phyloP scores from a whole-genome alignment of 768 basidiomycete species.

The Mycena galericulata region DNA sequence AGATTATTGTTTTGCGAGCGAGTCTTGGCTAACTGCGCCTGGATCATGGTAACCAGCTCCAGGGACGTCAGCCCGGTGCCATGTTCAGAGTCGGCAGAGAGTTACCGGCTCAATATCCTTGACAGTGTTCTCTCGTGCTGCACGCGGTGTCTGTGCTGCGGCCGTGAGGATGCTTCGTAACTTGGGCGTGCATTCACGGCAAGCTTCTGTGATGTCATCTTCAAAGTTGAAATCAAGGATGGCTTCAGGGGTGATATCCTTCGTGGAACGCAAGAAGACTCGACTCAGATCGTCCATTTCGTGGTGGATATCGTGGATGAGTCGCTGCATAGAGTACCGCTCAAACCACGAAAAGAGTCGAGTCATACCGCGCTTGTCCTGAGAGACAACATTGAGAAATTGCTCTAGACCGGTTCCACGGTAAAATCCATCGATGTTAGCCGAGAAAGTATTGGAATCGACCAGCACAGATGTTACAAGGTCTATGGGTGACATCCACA shows the following conservation, averaged over 20 bases:
- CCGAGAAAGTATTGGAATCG: background rate
- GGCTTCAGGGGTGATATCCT: background rate
- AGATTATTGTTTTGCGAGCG: constrained; percentile 16
- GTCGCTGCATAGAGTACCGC: background rate
- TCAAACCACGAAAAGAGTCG: background rate
- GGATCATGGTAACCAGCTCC: constrained; percentile 13
- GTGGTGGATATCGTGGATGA: background rate
- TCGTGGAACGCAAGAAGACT: background rate
- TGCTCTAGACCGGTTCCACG: background rate
- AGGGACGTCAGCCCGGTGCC: background rate
- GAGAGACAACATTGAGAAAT: background rate
- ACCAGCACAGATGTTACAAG: background rate
- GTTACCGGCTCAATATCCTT: background rate
- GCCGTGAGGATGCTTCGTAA: background rate
- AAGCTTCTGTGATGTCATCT: background rate
- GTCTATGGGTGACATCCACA: background rate
- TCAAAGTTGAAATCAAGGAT: background rate
- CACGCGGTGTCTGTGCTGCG: background rate
- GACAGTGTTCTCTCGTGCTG: background rate
- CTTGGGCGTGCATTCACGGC: background rate
- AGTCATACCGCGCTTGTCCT: background rate
- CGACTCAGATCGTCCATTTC: background rate
- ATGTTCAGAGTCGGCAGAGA: background rate
- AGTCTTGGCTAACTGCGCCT: background rate
- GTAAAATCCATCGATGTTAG: constrained; percentile 7